Percentiles rank a stretch among this genome's conserved stretches.
Evolutionary conservation across 352 stramenopile genomes (phyloP).

Genomic region (Pythium coloratum): DNA sequence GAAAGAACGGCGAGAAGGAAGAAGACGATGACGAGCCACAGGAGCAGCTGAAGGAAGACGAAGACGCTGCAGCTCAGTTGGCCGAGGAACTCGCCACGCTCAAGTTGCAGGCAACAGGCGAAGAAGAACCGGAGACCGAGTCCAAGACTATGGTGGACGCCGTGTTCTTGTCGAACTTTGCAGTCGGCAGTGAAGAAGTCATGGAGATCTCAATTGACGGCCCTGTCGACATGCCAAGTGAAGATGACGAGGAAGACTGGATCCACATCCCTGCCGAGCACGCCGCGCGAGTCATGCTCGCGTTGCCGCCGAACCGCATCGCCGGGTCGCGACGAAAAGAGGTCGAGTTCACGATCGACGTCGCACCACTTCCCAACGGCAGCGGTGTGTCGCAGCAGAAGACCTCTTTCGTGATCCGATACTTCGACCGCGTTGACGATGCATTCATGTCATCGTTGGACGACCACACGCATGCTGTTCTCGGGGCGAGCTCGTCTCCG

Average conservation of each 20-base stretch:
- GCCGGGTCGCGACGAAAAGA: slow-evolving; percentile 58
- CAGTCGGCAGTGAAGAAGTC: not conserved
- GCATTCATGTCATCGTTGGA: slow-evolving; percentile 18
- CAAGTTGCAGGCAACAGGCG: slow-evolving; percentile 10
- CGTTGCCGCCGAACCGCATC: slow-evolving; percentile 57
- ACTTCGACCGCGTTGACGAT: slow-evolving; percentile 49
- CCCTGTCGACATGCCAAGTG: slow-evolving; percentile 12
- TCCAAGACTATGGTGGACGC: slow-evolving; percentile 22
- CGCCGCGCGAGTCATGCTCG: slow-evolving; percentile 65
- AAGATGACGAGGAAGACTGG: slow-evolving; percentile 67
- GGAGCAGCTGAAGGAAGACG: slow-evolving; percentile 18
- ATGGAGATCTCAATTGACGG: not conserved
- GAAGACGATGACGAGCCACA: slow-evolving; percentile 30
- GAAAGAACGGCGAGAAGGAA: slow-evolving; percentile 86
- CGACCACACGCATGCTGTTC: slow-evolving; percentile 16
- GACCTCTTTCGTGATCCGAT: slow-evolving; percentile 65
- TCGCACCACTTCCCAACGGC: slow-evolving; percentile 12
- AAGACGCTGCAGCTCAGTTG: slow-evolving; percentile 9
- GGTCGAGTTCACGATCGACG: slow-evolving; percentile 62
- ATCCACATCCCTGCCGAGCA: slow-evolving; percentile 71
- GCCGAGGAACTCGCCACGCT: slow-evolving; percentile 13
- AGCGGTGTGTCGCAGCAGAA: slow-evolving; percentile 25
- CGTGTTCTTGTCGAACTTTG: slow-evolving; percentile 30
- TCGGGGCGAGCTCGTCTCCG: not conserved
- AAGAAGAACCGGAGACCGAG: slow-evolving; percentile 26